Evolutionary conservation across 495 filamentous ascomycete genomes (phyloP).

Genomic region (Gamarada debralockiae): DNA sequence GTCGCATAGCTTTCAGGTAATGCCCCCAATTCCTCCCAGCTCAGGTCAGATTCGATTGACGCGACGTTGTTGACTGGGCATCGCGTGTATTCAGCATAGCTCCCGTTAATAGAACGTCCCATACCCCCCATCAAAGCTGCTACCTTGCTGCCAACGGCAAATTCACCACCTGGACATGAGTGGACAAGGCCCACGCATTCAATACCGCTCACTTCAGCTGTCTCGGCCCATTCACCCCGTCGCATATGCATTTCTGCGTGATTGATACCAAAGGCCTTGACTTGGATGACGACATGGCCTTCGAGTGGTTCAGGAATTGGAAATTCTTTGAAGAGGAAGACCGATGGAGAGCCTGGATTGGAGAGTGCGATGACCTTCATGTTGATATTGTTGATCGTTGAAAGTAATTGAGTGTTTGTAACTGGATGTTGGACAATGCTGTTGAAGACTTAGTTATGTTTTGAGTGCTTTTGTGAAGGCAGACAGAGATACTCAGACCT

Average conservation of each 20-base stretch:
- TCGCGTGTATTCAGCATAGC: conserved; percentile 38
- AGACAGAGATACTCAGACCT: not conserved
- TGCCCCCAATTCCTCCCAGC: conserved; percentile 39
- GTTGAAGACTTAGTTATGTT: no score
- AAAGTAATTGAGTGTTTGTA: not conserved
- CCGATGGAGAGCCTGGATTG: conserved; percentile 36
- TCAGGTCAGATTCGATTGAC: conserved; percentile 25
- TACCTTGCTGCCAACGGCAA: conserved; percentile 30
- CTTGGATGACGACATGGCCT: conserved; percentile 35
- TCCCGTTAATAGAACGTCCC: conserved; percentile 33
- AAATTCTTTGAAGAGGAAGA: conserved; percentile 29
- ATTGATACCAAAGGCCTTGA: conserved; percentile 44
- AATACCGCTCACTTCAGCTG: conserved; percentile 38
- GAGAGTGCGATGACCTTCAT: conserved; percentile 44
- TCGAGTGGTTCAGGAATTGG: conserved; percentile 28
- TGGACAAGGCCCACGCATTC: conserved; percentile 44
- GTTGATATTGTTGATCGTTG: conserved; percentile 4
- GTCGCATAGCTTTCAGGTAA: conserved; percentile 41
- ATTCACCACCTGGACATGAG: conserved; percentile 33
- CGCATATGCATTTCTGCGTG: conserved; percentile 50
- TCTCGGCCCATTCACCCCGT: conserved; percentile 44
- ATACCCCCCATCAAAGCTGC: conserved; percentile 41
- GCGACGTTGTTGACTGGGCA: conserved; percentile 34
- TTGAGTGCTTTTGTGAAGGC: not conserved
- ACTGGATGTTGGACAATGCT: not conserved